Conservation (phyloP, 108 stramenopile species). For the Fragilariopsis cylindrus region DNA sequence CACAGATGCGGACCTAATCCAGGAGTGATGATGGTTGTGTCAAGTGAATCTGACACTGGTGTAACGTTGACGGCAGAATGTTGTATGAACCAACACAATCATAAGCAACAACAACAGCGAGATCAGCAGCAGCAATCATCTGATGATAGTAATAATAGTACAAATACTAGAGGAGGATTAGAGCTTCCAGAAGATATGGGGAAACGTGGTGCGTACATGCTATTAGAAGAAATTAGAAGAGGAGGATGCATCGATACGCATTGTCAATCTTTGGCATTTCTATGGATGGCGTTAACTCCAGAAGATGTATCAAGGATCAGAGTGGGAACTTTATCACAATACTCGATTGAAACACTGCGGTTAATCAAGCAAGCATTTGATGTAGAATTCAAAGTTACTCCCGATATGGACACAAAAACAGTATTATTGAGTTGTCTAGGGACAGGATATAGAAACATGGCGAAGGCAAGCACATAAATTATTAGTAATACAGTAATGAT, state of each 20-base stretch:
- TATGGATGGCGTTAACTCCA: slow-evolving; percentile 96
- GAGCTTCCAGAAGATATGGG: slow-evolving; percentile 96
- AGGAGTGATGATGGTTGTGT: slow-evolving; percentile 79
- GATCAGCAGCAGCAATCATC: background rate
- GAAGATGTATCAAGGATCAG: slow-evolving; percentile 94
- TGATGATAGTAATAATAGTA: slow-evolving; percentile 19
- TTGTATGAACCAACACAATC: slow-evolving; percentile 46
- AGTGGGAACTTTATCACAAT: slow-evolving; percentile 73
- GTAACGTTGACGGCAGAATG: slow-evolving; percentile 82
- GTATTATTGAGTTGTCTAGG: slow-evolving; percentile 88
- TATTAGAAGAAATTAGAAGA: slow-evolving; percentile 89
- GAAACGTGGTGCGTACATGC: slow-evolving; percentile 68
- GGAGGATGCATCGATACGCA: slow-evolving; percentile 96
- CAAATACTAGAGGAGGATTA: background rate
- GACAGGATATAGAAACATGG: slow-evolving; percentile 87
- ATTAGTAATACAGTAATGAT: too few species aligned
- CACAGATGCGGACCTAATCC: slow-evolving; percentile 80
- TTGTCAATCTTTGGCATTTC: slow-evolving; percentile 82
- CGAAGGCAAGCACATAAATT: slow-evolving; percentile 71
- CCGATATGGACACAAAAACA: slow-evolving; percentile 69
- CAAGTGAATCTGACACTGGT: slow-evolving; percentile 91
- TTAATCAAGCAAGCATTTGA: slow-evolving; percentile 81
- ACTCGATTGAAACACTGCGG: slow-evolving; percentile 80
- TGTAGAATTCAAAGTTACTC: slow-evolving; percentile 83
- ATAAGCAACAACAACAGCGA: background rate